Conservation (phyloP, 2,329 filamentous ascomycete genomes). For the Aspergillus floridensis region DNA sequence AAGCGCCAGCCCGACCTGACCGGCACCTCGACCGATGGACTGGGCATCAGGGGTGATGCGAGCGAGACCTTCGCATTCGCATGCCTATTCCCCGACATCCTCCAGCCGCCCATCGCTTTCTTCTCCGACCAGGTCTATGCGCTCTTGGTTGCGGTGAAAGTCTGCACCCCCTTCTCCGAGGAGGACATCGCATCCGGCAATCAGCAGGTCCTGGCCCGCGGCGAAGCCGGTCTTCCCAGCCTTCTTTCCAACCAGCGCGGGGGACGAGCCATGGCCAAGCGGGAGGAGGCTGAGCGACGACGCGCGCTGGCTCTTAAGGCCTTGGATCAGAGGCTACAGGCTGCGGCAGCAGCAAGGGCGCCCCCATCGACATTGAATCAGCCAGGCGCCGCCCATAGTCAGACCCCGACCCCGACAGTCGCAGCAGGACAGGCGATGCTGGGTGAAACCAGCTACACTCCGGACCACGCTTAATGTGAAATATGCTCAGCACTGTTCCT, state of each 20-base stretch:
- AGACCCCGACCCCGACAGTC: constrained; percentile 56
- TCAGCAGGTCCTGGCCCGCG: constrained; percentile 65
- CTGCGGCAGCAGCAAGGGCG: constrained; percentile 63
- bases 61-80: constrained; percentile 96
- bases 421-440: constrained; percentile 58
- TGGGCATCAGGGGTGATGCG: constrained; percentile 76
- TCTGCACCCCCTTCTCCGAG: constrained; percentile 82
- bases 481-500: not conserved
- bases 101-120: constrained; percentile 73
- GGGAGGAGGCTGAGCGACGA: constrained; percentile 87
- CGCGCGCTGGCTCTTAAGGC: constrained; percentile 86
- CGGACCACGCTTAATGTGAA: constrained; percentile 51
- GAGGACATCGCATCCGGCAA: constrained; percentile 74
- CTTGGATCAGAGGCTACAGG: constrained; percentile 84
- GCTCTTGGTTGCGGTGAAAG: constrained; percentile 67
- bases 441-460: constrained; percentile 68
- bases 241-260: constrained; percentile 53
- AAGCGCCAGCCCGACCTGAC: constrained; percentile 62
- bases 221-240: constrained; percentile 60
- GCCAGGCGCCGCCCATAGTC: constrained; percentile 32
- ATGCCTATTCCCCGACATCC: constrained; percentile 85
- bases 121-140: constrained; percentile 74
- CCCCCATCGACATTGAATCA: constrained; percentile 35
- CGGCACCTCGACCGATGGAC: constrained; percentile 52
- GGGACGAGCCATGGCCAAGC: constrained; percentile 60